Conservation (phyloP, 1,284 basidiomycete species). For the Athelia psychrophila region DNA sequence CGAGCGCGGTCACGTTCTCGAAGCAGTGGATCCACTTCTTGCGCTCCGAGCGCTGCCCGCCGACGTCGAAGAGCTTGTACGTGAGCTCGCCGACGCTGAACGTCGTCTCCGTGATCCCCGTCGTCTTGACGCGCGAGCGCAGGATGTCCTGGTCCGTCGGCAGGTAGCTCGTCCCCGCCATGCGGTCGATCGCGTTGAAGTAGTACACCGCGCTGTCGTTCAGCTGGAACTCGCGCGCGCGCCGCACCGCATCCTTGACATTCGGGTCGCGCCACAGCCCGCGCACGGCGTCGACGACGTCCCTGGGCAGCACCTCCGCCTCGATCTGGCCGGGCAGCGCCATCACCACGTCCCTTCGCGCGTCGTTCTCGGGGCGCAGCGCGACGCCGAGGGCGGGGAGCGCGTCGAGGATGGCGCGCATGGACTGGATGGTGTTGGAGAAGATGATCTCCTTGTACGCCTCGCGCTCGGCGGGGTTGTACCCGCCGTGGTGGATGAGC, state of each 20-base stretch:
- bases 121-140: constrained; percentile 94
- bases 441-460: constrained; percentile 98
- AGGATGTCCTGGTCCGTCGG: constrained; percentile 95
- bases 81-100: constrained; percentile 93
- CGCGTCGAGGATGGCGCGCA: constrained; percentile 93
- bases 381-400: constrained; percentile 64
- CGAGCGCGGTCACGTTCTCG: constrained; percentile 93
- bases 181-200: constrained; percentile 89
- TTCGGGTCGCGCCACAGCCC: constrained; percentile 89
- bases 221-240: constrained; percentile 92
- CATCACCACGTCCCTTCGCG: constrained; percentile 76
- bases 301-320: constrained; percentile 72
- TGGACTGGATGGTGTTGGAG: constrained; percentile 95
- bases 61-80: constrained; percentile 92
- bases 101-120: constrained; percentile 94
- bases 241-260: constrained; percentile 81
- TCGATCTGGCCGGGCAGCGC: constrained; percentile 86
- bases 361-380: constrained; percentile 59
- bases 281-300: constrained; percentile 80
- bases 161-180: constrained; percentile 73
- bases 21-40: constrained; percentile 98
- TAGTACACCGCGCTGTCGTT: constrained; percentile 97
- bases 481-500: constrained; percentile 89
- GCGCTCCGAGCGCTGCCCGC: constrained; percentile 91
- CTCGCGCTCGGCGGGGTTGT: constrained; percentile 89